Percentiles rank a stretch among this genome's conserved stretches.
Evolutionary conservation across 2,329 filamentous ascomycete genomes (phyloP).

Genomic region (Macrophomina phaseolina): DNA sequence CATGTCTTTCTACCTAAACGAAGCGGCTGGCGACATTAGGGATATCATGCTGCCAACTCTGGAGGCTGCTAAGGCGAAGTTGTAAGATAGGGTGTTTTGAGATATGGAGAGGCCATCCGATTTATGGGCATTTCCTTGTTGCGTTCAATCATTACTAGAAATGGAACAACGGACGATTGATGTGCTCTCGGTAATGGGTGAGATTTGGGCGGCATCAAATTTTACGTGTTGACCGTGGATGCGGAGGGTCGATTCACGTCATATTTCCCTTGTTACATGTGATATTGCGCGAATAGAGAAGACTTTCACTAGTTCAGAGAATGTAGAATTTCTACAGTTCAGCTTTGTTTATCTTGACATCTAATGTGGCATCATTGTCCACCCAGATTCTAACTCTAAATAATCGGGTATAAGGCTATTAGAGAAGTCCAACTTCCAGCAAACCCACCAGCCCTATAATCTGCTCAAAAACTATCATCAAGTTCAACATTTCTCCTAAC

Average conservation of each 20-base stretch:
- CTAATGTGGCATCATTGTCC: no score
- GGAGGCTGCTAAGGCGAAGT: conserved; percentile 82
- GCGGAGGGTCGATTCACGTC: neutral
- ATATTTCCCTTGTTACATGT: neutral
- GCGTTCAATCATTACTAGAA: neutral
- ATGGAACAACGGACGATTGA: neutral
- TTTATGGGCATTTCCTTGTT: neutral
- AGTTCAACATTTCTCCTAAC: conserved; percentile 52
- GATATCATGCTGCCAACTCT: conserved; percentile 83
- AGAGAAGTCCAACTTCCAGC: neutral
- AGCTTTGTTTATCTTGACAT: no score
- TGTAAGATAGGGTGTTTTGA: conserved; percentile 62
- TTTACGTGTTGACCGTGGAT: neutral
- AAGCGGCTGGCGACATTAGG: conserved; percentile 88
- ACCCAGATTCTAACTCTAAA: neutral
- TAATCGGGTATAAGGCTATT: neutral
- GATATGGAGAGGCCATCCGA: neutral
- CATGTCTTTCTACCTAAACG: conserved; percentile 96
- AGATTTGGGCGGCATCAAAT: neutral
- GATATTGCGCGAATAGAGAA: neutral
- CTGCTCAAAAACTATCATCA: conserved; percentile 51
- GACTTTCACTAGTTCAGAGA: neutral
- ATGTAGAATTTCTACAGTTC: neutral
- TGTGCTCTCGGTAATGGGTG: neutral
- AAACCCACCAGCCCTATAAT: neutral